Evolutionary conservation across 495 filamentous ascomycete genomes (phyloP), one percentile per base, ranked within the genome.

Genomic region (Penicillium manginii): DNA sequence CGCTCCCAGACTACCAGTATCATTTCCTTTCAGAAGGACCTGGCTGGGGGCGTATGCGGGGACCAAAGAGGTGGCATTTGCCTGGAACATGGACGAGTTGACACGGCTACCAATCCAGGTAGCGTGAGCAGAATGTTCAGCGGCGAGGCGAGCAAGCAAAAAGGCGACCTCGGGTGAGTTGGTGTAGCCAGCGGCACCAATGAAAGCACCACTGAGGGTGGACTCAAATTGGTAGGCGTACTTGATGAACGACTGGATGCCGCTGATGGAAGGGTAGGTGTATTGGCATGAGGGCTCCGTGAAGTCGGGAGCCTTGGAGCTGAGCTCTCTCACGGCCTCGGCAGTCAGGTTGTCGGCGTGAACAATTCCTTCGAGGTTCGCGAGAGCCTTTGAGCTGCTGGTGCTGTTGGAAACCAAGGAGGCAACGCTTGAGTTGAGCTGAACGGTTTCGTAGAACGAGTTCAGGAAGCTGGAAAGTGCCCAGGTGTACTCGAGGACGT

Each of bases 81-180:
- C 21, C 14, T 47, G 59, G 60, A 74, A 74, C 42, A 67, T 31
- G 31, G 58, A 47, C 1, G 62, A 46, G 40, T 58, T 57, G n/a
- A 68, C 58, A 18, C 67, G 58, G 54, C 56, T 61, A 8, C 65
- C 70, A 22, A 75, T 65, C 40, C 60, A 65, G 26, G 62, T 60
- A 17, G 67, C 61, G 11, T 68, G 65, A 2, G 61, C 59, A 26
- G 55, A 60, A 59, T 75, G 70, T 62, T 70, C 52, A 47, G 70
- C 66, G 15, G 72, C 70, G 50, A 75, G 42, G 46, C 72, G 65
- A 10, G 72, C 65, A 32, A 71, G 37, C 12, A 75, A 60, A 63
- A 75, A 73, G 11, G 72, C 60, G 12, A 73, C 67, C 62, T 75
- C 68, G 19, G 70, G 72, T 0, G 70, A 60, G 45, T 68, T 62